These are phyloP conservation scores for Lathyrus tuberosus DNA, from an alignment of 306 rosid genomes.

Conservation along the genomic window DNA sequence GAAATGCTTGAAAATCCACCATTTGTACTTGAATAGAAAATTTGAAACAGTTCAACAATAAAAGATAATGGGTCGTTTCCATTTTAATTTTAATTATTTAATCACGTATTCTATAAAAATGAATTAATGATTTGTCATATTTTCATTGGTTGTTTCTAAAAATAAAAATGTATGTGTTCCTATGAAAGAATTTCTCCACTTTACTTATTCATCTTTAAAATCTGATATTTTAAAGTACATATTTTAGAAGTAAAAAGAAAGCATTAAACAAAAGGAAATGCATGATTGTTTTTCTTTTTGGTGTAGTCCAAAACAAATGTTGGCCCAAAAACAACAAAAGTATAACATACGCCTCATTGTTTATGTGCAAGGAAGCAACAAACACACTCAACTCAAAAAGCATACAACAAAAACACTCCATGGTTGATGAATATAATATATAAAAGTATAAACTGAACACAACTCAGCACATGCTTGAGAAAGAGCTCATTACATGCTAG, in stretches of 20 bases:
- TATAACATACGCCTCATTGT: not conserved
- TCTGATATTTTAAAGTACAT: not conserved
- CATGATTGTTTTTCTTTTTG: conserved; percentile 1
- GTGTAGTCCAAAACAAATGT: not conserved
- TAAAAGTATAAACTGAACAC: conserved; percentile 6
- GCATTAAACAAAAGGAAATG: not conserved
- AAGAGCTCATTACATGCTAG: conserved; percentile 14
- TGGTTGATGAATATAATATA: not conserved
- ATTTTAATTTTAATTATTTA: too few relatives aligned
- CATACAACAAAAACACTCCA: conserved; percentile 1
- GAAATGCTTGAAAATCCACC: too few relatives aligned
- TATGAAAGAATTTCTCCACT: too few relatives aligned
- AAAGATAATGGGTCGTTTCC: too few relatives aligned
- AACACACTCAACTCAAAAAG: not conserved
- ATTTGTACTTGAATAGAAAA: too few relatives aligned
- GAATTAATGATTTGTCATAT: too few relatives aligned
- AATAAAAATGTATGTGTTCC: too few relatives aligned
- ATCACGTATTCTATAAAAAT: too few relatives aligned
- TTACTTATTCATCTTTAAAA: too few relatives aligned
- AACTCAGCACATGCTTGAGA: conserved; percentile 27
- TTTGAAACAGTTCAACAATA: too few relatives aligned
- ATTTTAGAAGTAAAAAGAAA: not conserved
- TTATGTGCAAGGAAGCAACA: not conserved
- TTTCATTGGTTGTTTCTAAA: too few relatives aligned
- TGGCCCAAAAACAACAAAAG: not conserved